Evolutionary conservation across 768 basidiomycete species (phyloP), one percentile per base, ranked within the genome.

Genomic region (Suillus luteus): DNA sequence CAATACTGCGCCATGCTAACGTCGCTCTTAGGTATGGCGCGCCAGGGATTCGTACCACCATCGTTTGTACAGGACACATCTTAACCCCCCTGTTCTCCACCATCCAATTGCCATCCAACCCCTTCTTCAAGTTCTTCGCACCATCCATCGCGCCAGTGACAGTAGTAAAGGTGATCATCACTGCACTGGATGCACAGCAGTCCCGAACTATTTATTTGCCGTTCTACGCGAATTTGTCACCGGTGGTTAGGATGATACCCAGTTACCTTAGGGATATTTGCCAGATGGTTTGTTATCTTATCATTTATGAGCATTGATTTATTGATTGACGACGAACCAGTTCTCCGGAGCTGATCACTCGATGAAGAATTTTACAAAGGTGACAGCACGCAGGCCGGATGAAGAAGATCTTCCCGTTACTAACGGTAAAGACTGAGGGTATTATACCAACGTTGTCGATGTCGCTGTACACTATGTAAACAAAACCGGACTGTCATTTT

Each of bases 41-140:
- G 37, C 91, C 91, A 1, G 74, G 79, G 49, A 87, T 99, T 75
- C 90, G 93, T n/a, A 96, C 95, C 11, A 95, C 94, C 3, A 82
- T 98, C 24, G 76, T 99, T 64, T 81, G 88, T 60, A 89, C 96
- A 0, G 92, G 93, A 1, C 90, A 93, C 72, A 80, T 94, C 70
- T 75, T 82, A 51, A 96, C 96, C 0, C 82, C 84, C 2, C 83
- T 99, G 71, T 99, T 98, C 78, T 82, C 86, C 17, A 82, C 81
- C 0, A 70, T 84, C 24, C 75, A 71, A 11, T 75, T 88, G 48
- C 86, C 91, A 5, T 70, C 74, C 40, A 80, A 77, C 62, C 65
- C 74, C 33, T 69, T 88, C 46, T 86, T 83, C 76, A 81, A 80
- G 62, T 98, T 99, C 80, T 82, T 95, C 71, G 82, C 87, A 55